phyloP scores from a whole-genome alignment of 805 yeast species.

The Ogataea polymorpha region DNA sequence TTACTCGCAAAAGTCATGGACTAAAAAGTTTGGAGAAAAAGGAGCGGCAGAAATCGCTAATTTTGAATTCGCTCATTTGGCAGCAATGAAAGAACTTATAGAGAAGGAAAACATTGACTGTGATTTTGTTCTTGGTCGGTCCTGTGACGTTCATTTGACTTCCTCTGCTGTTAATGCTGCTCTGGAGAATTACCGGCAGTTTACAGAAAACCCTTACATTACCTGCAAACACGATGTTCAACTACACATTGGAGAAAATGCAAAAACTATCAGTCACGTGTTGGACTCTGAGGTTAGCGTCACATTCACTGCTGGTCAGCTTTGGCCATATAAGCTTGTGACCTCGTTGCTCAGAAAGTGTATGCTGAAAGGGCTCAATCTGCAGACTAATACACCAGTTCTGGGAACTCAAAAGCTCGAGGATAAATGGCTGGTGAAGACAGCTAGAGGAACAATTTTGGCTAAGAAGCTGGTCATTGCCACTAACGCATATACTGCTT shows the following conservation, averaged over 20 bases:
- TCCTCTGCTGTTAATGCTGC: constrained; percentile 12
- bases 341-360: constrained; percentile 31
- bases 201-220: constrained; percentile 29
- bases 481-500: constrained; percentile 36
- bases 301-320: constrained; percentile 40
- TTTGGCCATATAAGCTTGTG: constrained; percentile 45
- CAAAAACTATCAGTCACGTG: constrained; percentile 30
- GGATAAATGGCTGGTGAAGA: constrained; percentile 31
- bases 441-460: constrained; percentile 25
- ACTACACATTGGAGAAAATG: constrained; percentile 32
- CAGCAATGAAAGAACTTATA: constrained; percentile 32
- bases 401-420: constrained; percentile 20
- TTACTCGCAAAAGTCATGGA: constrained; percentile 15
- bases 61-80: constrained; percentile 37
- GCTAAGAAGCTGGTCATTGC: constrained; percentile 36
- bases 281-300: constrained; percentile 32
- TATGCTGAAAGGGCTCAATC: constrained; percentile 34
- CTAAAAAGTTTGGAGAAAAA: constrained; percentile 22
- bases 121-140: constrained; percentile 30
- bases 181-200: constrained; percentile 14
- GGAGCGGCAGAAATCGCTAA: constrained; percentile 37
- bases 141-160: constrained; percentile 28
- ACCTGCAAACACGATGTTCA: constrained; percentile 32
- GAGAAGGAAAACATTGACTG: constrained; percentile 33
- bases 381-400: constrained; percentile 42